These are phyloP conservation scores for Botrytis sinoallii DNA, from an alignment of 2,329 filamentous ascomycete species.

Conservation along the genomic window DNA sequence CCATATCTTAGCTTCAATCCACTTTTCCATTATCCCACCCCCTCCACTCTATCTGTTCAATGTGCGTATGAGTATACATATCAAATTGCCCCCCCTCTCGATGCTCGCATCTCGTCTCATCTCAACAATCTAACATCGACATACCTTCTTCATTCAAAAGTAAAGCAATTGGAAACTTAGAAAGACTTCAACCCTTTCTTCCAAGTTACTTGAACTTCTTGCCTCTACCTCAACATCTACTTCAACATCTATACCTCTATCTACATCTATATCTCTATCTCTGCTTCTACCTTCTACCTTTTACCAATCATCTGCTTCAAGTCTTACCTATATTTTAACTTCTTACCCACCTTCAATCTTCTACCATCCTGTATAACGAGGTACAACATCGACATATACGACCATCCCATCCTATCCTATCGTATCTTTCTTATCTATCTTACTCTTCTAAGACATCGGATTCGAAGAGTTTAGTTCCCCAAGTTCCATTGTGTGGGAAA, in stretches of 20 bases:
- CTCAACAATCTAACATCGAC: background rate
- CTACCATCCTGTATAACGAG: background rate
- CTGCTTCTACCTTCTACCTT: background rate
- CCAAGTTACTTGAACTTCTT: background rate
- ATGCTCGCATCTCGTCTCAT: background rate
- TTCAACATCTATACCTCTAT: background rate
- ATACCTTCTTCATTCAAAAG: background rate
- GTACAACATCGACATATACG: background rate
- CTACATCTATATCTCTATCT: background rate
- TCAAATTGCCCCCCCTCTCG: background rate
- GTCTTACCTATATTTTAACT: background rate
- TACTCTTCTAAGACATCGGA: background rate
- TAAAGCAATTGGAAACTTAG: background rate
- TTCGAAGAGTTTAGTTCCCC: background rate
- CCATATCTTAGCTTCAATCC: conserved; percentile 10
- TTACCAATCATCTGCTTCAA: background rate
- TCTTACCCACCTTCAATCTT: background rate
- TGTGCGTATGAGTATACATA: conserved; percentile 8
- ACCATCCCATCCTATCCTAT: background rate
- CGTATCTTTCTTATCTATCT: background rate
- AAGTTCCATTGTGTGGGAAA: background rate
- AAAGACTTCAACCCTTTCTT: conserved; percentile 11
- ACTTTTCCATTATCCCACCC: background rate
- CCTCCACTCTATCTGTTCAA: conserved; percentile 7
- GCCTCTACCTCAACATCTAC: background rate